Conservation (phyloP, 768 basidiomycete species). For the Leccinum broughii region DNA sequence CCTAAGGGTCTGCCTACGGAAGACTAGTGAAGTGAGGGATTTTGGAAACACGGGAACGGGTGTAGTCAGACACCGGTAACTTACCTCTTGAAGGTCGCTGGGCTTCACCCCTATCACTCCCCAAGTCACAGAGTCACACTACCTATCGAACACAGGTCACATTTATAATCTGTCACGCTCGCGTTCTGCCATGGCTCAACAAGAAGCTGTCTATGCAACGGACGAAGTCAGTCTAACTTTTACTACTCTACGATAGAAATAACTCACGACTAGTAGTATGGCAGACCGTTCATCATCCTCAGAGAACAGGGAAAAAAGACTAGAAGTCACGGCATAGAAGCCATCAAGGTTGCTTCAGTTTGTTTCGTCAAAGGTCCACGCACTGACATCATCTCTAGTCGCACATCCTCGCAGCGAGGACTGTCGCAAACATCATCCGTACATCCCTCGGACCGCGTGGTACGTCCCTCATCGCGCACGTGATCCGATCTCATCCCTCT, state of each 20-base stretch:
- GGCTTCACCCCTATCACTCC: too few species aligned
- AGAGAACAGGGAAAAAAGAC: conserved; percentile 93
- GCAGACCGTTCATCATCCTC: conserved; percentile 96
- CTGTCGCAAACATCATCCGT: conserved; percentile 91
- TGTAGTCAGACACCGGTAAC: too few species aligned
- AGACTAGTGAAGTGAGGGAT: too few species aligned
- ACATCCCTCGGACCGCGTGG: conserved; percentile 96
- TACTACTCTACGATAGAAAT: not conserved
- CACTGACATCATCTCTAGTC: conserved; percentile 47
- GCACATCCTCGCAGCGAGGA: conserved; percentile 93
- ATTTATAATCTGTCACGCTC: conserved; percentile 30
- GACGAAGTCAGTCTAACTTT: conserved; percentile 60
- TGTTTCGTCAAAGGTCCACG: not conserved
- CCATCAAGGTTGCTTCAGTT: conserved; percentile 74
- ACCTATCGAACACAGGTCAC: conserved; percentile 29
- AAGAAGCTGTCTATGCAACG: conserved; percentile 78
- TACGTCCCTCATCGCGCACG: conserved; percentile 33
- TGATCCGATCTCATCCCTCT: conserved; percentile 10
- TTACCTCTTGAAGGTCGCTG: too few species aligned
- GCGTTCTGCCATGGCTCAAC: conserved; percentile 19
- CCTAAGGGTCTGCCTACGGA: too few species aligned
- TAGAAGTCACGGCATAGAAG: conserved; percentile 87
- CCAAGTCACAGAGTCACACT: conserved; percentile 21
- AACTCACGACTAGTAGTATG: conserved; percentile 57
- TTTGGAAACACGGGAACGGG: too few species aligned